Percentiles rank a stretch among this genome's conserved stretches.
Conservation (phyloP, 805 yeast genomes). For the Metschnikowia amazonensis region DNA sequence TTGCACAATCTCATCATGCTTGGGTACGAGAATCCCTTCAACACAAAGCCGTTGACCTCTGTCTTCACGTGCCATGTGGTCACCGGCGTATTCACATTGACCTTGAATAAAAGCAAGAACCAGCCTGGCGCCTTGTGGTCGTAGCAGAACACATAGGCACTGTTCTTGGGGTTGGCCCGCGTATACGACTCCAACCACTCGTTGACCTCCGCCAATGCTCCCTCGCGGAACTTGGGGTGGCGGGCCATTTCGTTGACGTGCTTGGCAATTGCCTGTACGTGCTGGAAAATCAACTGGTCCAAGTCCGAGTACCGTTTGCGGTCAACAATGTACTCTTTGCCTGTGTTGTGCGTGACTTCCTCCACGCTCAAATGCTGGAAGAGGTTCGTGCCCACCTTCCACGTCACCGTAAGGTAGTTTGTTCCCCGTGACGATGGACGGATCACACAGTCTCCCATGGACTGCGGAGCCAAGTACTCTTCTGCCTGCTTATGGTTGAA, state of each 20-base stretch:
- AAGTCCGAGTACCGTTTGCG: conserved; percentile 72
- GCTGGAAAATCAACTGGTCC: conserved; percentile 88
- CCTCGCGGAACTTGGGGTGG: conserved; percentile 84
- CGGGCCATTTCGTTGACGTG: conserved; percentile 79
- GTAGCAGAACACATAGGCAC: conserved; percentile 86
- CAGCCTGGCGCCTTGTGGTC: conserved; percentile 94
- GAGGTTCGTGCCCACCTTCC: conserved; percentile 90
- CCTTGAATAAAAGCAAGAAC: conserved; percentile 82
- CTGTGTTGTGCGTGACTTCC: conserved; percentile 67
- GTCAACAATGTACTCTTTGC: conserved; percentile 61
- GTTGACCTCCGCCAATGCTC: conserved; percentile 72
- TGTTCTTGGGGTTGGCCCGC: conserved; percentile 83
- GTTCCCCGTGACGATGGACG: conserved; percentile 91
- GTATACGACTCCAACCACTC: conserved; percentile 87
- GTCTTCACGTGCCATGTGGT: conserved; percentile 88
- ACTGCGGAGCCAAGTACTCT: conserved; percentile 81
- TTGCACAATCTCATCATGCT: conserved; percentile 85
- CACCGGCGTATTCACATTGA: conserved; percentile 62
- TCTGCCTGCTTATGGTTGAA: conserved; percentile 88
- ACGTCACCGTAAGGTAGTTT: conserved; percentile 86
- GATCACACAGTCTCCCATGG: conserved; percentile 88
- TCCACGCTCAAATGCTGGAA: conserved; percentile 88
- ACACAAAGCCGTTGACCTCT: conserved; percentile 80
- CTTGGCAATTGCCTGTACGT: conserved; percentile 77
- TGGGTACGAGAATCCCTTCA: conserved; percentile 81